Evolutionary conservation across 108 stramenopile species (phyloP), one percentile per base, ranked within the genome.

Genomic region (Nannochloropsis salina): DNA sequence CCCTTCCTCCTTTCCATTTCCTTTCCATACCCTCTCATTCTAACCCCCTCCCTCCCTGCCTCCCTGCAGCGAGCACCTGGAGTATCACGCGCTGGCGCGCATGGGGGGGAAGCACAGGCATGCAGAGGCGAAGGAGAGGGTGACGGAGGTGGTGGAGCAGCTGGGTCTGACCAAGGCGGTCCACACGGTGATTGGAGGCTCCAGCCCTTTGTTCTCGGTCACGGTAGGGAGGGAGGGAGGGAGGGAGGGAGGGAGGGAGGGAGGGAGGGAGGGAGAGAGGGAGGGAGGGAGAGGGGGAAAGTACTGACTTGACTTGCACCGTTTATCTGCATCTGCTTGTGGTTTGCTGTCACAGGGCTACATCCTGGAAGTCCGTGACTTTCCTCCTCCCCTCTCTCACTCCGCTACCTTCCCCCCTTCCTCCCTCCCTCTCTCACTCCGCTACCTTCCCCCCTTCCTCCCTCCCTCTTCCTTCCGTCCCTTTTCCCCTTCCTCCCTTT

Each of bases 221-320:
- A 51, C 10, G 47, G 47, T 51, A 15, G 15, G 47, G 47, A 51
- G 47, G 47, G 31, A 31, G 31, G 31, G 31, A 31, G 31, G 31
- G 31, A 51, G 47, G 47, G 47, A 51, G 47, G 47, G 47, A 51
- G 47, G 47, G 47, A 51, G 47, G 47, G 47, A 51, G 47, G 47
- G 47, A 51, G 47, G 47, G 47, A 51, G 47, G 47, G 47, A 51
- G 47, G 47, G 47, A 12, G n/a, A n/a, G n/a, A 51, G 47, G 47
- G 47, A 51, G 47, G 47, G 47, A 51, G 47, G 47, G 47, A 51
- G 47, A 15, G 47, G 47, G 47, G 47, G 31, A 31, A 31, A 31
- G 31, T 1, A 31, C 0, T 31, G 31, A 31, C 31, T 31, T 31
- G 31, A 1, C 31, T 31, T 31, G 31, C 31, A 31, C 1, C 31